Conservation (phyloP, 495 filamentous ascomycete genomes). For the Coniosporium apollinis region DNA sequence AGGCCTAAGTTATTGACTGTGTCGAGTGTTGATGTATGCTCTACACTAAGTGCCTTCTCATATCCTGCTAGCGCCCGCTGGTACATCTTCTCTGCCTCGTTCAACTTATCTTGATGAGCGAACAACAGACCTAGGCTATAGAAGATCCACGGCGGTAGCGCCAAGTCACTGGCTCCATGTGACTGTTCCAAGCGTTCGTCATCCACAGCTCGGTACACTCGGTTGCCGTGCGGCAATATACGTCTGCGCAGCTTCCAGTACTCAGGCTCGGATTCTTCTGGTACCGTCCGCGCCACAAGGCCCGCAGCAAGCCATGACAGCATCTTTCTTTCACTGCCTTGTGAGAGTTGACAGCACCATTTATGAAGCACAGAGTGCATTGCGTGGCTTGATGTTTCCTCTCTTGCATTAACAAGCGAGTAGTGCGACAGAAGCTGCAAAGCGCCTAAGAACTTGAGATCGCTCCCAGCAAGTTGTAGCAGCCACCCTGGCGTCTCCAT, state of each 20-base stretch:
- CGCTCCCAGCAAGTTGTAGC: background rate
- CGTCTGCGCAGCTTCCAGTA: background rate
- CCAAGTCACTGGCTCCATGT: background rate
- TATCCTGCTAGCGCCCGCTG: slow-evolving; percentile 12
- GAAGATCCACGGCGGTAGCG: background rate
- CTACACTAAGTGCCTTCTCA: slow-evolving; percentile 23
- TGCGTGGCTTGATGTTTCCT: background rate
- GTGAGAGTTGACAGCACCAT: background rate
- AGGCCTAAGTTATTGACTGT: slow-evolving; percentile 3
- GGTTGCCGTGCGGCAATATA: background rate
- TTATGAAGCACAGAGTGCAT: background rate
- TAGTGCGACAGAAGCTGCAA: background rate
- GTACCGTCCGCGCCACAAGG: background rate
- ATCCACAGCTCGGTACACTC: background rate
- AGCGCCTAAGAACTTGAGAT: background rate
- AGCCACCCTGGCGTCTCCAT: background rate
- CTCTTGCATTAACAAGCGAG: background rate
- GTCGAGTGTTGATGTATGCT: slow-evolving; percentile 25
- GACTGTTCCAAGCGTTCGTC: background rate
- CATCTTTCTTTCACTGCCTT: background rate
- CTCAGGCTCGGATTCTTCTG: background rate
- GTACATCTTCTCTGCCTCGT: slow-evolving; percentile 22
- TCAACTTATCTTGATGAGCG: slow-evolving; percentile 15
- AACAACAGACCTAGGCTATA: slow-evolving; percentile 3
- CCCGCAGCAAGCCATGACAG: background rate